Base-by-base conservation (phyloP, 768 basidiomycete genomes). In the Phylloporus rhodoxanthus region DNA sequence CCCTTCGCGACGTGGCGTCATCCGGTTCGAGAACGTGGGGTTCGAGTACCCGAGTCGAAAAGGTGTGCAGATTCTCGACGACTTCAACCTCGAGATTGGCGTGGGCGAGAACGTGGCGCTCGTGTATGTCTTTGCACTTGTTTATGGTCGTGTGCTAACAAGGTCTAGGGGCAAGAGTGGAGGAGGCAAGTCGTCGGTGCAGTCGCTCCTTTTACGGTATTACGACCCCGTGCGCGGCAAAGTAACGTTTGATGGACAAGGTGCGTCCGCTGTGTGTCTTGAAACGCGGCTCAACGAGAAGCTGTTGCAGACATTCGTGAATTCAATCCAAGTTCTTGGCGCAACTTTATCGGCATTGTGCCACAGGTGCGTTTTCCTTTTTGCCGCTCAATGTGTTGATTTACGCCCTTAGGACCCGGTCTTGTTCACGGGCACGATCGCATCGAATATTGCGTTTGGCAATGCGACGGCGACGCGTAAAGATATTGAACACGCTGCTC, bases 401-500 rank as follows among this genome's bases (percentile, higher is more conserved):
- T 10, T 11, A 14, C 14, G 2, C 14, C 14, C n/a, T 17, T 23
- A 76, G 72, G 92, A 95, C 54, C 91, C 92, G 0, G 81, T 92
- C 2, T 68, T 96, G 25, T 96, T 96, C 68, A 85, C 87, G 2
- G 91, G 92, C 2, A 95, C 92, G 0, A 94, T 97, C 44, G 91
- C 91, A 2, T 87, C 89, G 2, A 98, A 98, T 60, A 98, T 95
- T 54, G 85, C 92, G 0, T 97, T 88, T 59, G 94, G 94, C 2
- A 78, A 85, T 43, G 75, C 79, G 8, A 70, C 77, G 17, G 89
- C 82, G 0, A 88, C 90, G 0, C 76, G 87, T 19, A 82, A 84
- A 56, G 81, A 95, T 51, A 88, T 97, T 19, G 91, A 96, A 65
- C 72, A 82, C 25, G 94, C 91, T 0, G 94, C 93, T 0, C 75